A percentile compares a stretch with the other conserved stretches of the same genome.
Evolutionary conservation across 345 rosid genomes (phyloP).

Genomic region (Moricandia moricandioides): DNA sequence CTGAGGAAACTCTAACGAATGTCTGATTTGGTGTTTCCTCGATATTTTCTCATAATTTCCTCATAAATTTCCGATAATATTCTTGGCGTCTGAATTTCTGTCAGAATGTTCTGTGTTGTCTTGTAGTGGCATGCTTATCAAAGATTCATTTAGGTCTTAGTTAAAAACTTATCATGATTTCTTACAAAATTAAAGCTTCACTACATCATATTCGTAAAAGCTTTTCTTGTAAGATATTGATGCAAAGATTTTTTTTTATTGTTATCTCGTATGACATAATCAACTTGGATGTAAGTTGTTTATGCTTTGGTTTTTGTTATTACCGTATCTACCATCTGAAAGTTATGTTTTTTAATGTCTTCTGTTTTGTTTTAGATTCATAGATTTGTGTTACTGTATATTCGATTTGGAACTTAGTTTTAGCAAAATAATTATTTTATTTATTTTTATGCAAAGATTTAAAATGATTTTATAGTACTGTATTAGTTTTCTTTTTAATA

Average conservation of each 20-base stretch:
- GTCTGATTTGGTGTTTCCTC: too few species aligned
- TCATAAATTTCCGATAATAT: too few species aligned
- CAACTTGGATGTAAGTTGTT: not conserved
- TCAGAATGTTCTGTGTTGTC: too few species aligned
- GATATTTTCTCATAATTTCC: too few species aligned
- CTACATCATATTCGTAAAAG: not conserved
- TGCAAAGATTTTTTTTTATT: not conserved
- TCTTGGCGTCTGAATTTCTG: too few species aligned
- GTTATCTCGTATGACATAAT: not conserved
- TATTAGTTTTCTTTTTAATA: too few species aligned
- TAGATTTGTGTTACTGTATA: not conserved
- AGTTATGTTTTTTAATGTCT: not conserved
- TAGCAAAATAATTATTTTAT: not conserved
- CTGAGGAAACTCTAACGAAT: too few species aligned
- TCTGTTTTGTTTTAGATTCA: not conserved
- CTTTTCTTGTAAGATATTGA: not conserved
- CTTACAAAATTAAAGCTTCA: not conserved
- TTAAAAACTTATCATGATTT: not conserved
- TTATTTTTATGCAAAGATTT: too few species aligned
- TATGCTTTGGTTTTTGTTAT: not conserved
- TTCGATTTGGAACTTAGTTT: not conserved
- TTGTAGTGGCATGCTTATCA: not conserved
- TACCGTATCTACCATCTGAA: not conserved
- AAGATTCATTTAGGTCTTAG: not conserved
- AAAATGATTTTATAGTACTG: not conserved